Conservation (phyloP, 345 rosid genomes). For the Raphanus raphanistrum region DNA sequence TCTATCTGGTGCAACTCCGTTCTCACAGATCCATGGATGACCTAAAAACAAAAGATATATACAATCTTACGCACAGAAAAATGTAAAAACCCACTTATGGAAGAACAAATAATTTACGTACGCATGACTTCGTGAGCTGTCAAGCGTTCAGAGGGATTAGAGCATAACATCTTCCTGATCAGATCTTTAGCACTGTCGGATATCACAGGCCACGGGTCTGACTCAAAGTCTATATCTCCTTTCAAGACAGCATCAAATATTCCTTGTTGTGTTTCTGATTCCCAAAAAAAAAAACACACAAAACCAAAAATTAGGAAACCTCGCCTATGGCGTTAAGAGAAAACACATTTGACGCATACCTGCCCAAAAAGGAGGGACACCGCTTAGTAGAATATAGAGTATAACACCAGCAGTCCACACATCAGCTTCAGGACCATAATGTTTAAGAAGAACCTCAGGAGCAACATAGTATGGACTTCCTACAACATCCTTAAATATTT, state of each 20-base stretch:
- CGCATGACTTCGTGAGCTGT: conserved; percentile 98
- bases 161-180: conserved; percentile 81
- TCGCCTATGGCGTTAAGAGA: neutral
- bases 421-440: conserved; percentile 95
- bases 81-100: neutral
- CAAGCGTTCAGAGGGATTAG: conserved; percentile 68
- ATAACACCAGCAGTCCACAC: conserved; percentile 99
- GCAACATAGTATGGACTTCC: conserved; percentile 99
- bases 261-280: conserved; percentile 91
- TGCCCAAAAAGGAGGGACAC: conserved; percentile 99
- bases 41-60: conserved; percentile 52
- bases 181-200: conserved; percentile 92
- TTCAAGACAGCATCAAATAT: conserved; percentile 98
- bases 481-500: conserved; percentile 88
- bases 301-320: conserved; percentile 20
- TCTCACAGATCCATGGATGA: conserved; percentile 98
- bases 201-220: conserved; percentile 97
- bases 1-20: conserved; percentile 98
- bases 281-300: conserved; percentile 3
- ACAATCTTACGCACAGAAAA: neutral
- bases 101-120: conserved; percentile 44
- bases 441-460: conserved; percentile 94
- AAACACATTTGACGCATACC: conserved; percentile 44
- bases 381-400: conserved; percentile 88
- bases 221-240: conserved; percentile 91